Evolutionary conservation across 2,329 filamentous ascomycete genomes (phyloP), one percentile per base, ranked within the genome.

Genomic region (Venturia aucupariae): DNA sequence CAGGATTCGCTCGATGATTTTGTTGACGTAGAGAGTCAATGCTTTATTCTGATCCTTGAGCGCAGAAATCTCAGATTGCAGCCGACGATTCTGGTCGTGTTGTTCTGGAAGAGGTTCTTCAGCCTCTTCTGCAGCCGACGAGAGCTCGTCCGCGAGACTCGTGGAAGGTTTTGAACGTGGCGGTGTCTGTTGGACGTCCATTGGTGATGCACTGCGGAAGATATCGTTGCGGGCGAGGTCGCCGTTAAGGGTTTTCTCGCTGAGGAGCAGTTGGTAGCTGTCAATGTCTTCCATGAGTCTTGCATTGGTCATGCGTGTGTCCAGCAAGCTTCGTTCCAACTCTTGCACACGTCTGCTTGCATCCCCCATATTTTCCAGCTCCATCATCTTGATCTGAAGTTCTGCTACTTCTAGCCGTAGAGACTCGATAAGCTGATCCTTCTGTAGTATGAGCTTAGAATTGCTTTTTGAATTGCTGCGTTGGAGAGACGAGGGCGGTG

Each of bases 221-320:
- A 96, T 91, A 71, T 93, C 89, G 70, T 84, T 89, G 72, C 89
- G 91, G 71, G 84, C 84, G 73, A 97, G 93, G 73, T 97, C 93
- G 38, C 94, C 94, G 73, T 95, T 96, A 65, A 99, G 83, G 1
- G 94, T 97, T 81, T 92, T 93, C 76, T 97, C 92, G 72, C 92
- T 91, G 30, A 99, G 85, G 22, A 99, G 85, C 44, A 97, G 84
- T 76, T 97, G 93, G 77, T 96, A 99, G 77, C 92, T 96, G 77
- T 99, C 94, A 72, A 97, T 97, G 76, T 99, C 94, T 77, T 99
- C 94, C 90, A 97, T 94, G 67, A 99, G 81, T 57, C 92, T 86
- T 65, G 94, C 94, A 73, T 97, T 99, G 69, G 92, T 89, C 89
- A 97, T 94, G 71, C 92, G 90, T 46, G 91, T 88, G 73, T 97